Conservation (phyloP, 306 rosid species). For the Dryas alaskensis region DNA sequence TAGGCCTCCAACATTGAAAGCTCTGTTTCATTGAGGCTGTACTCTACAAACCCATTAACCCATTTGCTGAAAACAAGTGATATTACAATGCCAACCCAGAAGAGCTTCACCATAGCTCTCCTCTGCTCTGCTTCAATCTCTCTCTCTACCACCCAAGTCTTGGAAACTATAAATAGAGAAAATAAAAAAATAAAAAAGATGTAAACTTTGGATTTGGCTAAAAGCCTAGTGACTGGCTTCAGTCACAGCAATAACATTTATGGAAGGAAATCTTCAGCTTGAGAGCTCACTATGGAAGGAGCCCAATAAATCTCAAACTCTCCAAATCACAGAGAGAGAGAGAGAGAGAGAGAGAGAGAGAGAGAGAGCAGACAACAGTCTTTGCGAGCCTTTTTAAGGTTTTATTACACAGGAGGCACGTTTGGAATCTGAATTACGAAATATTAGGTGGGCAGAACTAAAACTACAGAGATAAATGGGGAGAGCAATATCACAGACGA, state of each 20-base stretch:
- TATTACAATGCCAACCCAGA: slow-evolving; percentile 42
- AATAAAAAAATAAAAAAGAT: background rate
- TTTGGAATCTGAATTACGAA: slow-evolving; percentile 41
- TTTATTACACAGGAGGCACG: slow-evolving; percentile 31
- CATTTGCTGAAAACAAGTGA: slow-evolving; percentile 40
- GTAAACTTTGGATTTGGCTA: background rate
- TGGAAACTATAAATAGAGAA: background rate
- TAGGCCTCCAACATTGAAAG: slow-evolving; percentile 46
- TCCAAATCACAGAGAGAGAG: background rate
- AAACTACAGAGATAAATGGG: background rate
- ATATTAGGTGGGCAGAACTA: background rate
- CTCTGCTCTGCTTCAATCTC: slow-evolving; percentile 13
- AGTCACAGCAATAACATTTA: slow-evolving; percentile 13
- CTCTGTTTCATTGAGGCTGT: slow-evolving; percentile 59
- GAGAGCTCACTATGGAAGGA: slow-evolving; percentile 33
- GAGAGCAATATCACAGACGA: slow-evolving; percentile 16
- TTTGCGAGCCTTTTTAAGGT: slow-evolving; percentile 48
- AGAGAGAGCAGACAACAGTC: slow-evolving; percentile 19
- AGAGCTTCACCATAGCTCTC: slow-evolving; percentile 39
- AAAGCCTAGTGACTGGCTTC: background rate
- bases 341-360: slow-evolving; percentile 8
- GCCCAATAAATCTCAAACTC: background rate
- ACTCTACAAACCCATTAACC: slow-evolving; percentile 45
- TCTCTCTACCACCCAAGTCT: slow-evolving; percentile 14
- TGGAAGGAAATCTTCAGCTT: background rate